Evolutionary conservation across 1,284 basidiomycete genomes (phyloP).

Genomic region (Inonotus obliquus): DNA sequence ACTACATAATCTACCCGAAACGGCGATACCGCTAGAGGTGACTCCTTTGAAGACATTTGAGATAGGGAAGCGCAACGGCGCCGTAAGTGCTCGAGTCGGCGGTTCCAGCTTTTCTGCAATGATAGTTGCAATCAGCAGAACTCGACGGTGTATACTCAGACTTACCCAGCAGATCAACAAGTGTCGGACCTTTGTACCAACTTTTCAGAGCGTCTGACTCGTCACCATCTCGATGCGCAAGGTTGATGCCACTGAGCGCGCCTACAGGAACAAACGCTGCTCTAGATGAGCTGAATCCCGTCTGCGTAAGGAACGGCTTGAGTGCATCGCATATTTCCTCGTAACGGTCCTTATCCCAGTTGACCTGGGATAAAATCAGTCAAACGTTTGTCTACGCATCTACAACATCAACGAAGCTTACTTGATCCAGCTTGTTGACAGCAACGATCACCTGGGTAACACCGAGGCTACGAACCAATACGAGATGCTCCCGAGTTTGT

Average conservation of each 20-base stretch:
- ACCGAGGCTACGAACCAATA: constrained; percentile 92
- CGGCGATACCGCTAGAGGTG: constrained; percentile 67
- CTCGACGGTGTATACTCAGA: constrained; percentile 2
- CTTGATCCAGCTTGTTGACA: constrained; percentile 93
- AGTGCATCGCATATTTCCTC: constrained; percentile 78
- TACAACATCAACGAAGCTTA: constrained; percentile 29
- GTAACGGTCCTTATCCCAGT: constrained; percentile 81
- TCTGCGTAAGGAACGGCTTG: constrained; percentile 79
- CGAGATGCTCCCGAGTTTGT: constrained; percentile 94
- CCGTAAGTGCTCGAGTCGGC: constrained; percentile 71
- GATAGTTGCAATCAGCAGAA: background rate
- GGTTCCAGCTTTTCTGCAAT: constrained; percentile 73
- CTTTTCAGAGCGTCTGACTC: constrained; percentile 44
- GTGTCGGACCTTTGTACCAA: constrained; percentile 88
- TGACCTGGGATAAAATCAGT: constrained; percentile 48
- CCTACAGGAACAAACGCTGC: constrained; percentile 86
- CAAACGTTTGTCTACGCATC: background rate
- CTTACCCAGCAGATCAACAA: constrained; percentile 79
- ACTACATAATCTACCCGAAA: constrained; percentile 83
- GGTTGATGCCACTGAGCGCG: constrained; percentile 87
- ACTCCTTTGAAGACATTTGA: constrained; percentile 95
- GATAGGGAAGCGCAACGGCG: constrained; percentile 83
- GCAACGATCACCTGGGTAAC: constrained; percentile 91
- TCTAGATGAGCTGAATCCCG: constrained; percentile 80
- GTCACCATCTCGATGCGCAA: constrained; percentile 50